Conservation (phyloP, 129 eudicot species). For the Pulicaria dysenterica region DNA sequence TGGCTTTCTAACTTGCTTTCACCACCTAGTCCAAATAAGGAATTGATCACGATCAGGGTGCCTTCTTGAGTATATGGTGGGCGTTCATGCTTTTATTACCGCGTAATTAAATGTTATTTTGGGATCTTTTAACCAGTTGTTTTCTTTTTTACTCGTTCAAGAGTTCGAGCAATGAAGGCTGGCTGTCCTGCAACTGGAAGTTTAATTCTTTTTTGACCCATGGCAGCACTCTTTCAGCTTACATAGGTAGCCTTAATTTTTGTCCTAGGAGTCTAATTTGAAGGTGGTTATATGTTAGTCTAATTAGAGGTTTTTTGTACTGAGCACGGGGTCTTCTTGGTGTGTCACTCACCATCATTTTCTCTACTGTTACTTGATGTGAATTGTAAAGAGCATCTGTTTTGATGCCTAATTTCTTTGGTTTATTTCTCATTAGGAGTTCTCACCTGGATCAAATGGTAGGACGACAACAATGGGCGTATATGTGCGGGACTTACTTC, state of each 20-base stretch:
- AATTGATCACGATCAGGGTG: slow-evolving; percentile 12
- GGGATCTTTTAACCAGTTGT: slow-evolving; percentile 35
- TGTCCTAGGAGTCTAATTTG: slow-evolving; percentile 33
- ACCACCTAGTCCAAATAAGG: slow-evolving; percentile 6
- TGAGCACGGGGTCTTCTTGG: slow-evolving; percentile 23
- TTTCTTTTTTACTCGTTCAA: slow-evolving; percentile 44
- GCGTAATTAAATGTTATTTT: slow-evolving; percentile 12
- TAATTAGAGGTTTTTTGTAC: slow-evolving; percentile 22
- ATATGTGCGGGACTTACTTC: slow-evolving; percentile 89
- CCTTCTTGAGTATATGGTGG: slow-evolving; percentile 20
- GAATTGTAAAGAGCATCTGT: background rate
- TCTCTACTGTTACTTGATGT: background rate
- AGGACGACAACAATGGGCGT: slow-evolving; percentile 96
- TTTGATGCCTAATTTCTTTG: slow-evolving; percentile 13
- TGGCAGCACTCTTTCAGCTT: slow-evolving; percentile 9
- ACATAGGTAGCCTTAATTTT: slow-evolving; percentile 39
- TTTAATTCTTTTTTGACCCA: no score
- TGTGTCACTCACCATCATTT: background rate
- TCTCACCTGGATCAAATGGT: slow-evolving; percentile 92
- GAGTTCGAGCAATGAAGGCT: slow-evolving; percentile 38
- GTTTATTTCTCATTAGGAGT: slow-evolving; percentile 57
- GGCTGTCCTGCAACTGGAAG: slow-evolving; percentile 34
- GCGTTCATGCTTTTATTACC: slow-evolving; percentile 13
- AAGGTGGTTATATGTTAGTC: slow-evolving; percentile 20
- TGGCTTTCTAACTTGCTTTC: slow-evolving; percentile 26